These are phyloP conservation scores for Cadophora sp. DNA, from an alignment of 2,329 filamentous ascomycete species.

Conservation along the genomic window DNA sequence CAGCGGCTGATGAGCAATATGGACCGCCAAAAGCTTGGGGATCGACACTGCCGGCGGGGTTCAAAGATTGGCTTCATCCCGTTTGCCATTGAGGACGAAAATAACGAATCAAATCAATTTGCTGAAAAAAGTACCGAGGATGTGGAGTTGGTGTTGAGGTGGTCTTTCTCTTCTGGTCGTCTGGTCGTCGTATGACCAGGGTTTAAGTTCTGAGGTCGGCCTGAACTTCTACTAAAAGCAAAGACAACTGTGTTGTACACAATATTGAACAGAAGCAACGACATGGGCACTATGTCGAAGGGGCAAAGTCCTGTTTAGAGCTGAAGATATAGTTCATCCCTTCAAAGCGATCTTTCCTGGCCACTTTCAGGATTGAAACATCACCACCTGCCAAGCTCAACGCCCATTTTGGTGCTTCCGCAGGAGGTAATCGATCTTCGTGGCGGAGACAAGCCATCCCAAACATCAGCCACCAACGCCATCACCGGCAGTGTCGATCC, in stretches of 20 bases:
- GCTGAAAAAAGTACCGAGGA: slow-evolving; percentile 19
- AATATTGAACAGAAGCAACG: not conserved
- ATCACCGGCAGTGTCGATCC: slow-evolving; percentile 7
- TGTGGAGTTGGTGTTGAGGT: slow-evolving; percentile 2
- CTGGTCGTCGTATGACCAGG: not conserved
- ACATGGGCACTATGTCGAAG: not conserved
- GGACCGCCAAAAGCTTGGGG: slow-evolving; percentile 11
- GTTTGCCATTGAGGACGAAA: not conserved
- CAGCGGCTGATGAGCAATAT: slow-evolving; percentile 7
- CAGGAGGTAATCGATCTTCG: not conserved
- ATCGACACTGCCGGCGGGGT: slow-evolving; percentile 20
- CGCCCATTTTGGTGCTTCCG: not conserved
- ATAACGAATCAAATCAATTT: not conserved
- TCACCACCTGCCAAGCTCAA: not conserved
- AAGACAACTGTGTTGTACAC: not conserved
- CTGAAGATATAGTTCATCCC: not conserved
- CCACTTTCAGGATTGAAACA: not conserved
- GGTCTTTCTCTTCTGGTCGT: not conserved
- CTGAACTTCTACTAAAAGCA: not conserved
- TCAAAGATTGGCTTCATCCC: not conserved
- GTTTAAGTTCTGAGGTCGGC: not conserved
- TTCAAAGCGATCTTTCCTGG: too few relatives aligned
- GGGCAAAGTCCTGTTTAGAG: not conserved
- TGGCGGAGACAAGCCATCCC: not conserved
- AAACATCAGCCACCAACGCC: slow-evolving; percentile 12